These are phyloP conservation scores for Hordeum marinum DNA, from an alignment of 176 grass and related monocot genomes.

Conservation along the genomic window DNA sequence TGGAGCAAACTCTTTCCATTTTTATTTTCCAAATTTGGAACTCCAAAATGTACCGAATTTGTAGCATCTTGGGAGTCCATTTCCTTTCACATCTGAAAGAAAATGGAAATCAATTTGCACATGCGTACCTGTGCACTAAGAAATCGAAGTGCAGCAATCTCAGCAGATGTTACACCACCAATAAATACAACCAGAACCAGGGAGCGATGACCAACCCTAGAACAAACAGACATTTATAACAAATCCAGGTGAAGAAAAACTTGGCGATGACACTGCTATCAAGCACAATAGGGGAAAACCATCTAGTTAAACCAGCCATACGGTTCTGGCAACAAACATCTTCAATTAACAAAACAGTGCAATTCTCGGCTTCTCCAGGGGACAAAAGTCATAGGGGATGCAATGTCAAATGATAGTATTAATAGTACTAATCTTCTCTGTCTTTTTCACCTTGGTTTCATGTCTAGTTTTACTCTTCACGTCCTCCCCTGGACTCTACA, in stretches of 20 bases:
- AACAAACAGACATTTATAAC: background rate
- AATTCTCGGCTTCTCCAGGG: background rate
- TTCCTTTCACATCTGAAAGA: slow-evolving; percentile 6
- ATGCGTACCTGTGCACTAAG: slow-evolving; percentile 80
- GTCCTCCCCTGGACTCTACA: background rate
- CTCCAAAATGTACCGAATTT: slow-evolving; percentile 1
- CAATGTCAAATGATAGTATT: background rate
- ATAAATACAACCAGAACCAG: slow-evolving; percentile 84
- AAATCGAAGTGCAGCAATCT: slow-evolving; percentile 91
- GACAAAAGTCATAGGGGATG: background rate
- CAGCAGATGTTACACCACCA: slow-evolving; percentile 84
- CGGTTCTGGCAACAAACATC: background rate
- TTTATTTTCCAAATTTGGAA: background rate
- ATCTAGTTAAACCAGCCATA: background rate
- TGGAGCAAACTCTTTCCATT: background rate
- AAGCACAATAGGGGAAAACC: background rate
- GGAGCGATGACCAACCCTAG: slow-evolving; percentile 67
- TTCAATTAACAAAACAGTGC: too few relatives aligned
- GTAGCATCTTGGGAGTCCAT: background rate
- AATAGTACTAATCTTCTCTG: background rate
- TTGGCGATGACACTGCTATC: background rate
- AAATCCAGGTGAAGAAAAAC: background rate
- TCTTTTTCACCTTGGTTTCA: background rate
- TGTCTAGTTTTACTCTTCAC: background rate
- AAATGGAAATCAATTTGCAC: background rate